Conservation (phyloP, 176 grass and related monocot species). For the Typha latifolia region DNA sequence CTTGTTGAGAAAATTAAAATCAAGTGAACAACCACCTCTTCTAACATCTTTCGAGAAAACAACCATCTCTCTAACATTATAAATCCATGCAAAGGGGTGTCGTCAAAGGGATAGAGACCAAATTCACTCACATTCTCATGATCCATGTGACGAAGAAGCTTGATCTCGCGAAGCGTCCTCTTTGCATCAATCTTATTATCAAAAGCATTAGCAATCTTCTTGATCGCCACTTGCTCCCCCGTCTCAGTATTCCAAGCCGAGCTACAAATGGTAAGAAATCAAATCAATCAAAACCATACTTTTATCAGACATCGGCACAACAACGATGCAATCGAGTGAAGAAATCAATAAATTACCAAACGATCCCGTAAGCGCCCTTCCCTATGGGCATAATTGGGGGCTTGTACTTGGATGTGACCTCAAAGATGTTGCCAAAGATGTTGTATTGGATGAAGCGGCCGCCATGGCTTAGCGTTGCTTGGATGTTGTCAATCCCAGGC, state of each 20-base stretch:
- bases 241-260: conserved; percentile 92
- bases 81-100: neutral
- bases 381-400: conserved; percentile 94
- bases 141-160: conserved; percentile 98
- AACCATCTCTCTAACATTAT: neutral
- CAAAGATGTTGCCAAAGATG: conserved; percentile 95
- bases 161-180: conserved; percentile 95
- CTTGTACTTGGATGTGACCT: conserved; percentile 85
- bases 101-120: neutral
- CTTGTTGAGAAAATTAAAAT: too few species aligned
- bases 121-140: conserved; percentile 80
- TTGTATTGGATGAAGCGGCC: conserved; percentile 96
- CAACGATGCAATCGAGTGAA: too few species aligned
- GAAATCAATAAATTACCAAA: conserved; percentile 37
- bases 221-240: conserved; percentile 92
- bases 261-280: conserved; percentile 25
- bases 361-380: conserved; percentile 98
- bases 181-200: conserved; percentile 99
- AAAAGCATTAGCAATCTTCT: conserved; percentile 99
- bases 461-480: conserved; percentile 75
- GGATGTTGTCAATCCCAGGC: conserved; percentile 58
- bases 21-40: neutral
- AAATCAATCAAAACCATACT: neutral
- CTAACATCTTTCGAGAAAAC: neutral
- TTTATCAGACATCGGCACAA: too few species aligned